These are phyloP conservation scores for Penicillium sp. DNA, from an alignment of 2,329 filamentous ascomycete species.

Conservation along the genomic window DNA sequence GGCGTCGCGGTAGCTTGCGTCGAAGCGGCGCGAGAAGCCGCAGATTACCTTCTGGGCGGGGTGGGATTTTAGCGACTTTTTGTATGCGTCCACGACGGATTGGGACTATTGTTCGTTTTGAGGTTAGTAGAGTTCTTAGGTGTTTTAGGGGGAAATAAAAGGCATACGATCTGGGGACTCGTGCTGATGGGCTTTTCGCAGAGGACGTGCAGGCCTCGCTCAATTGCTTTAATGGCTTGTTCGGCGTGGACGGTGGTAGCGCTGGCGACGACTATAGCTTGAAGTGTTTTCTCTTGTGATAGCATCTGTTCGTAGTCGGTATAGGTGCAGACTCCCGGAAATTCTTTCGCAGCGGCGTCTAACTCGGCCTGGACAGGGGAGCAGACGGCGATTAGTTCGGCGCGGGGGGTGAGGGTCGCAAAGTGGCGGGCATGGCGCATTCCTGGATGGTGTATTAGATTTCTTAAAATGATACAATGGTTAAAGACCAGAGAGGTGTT, in stretches of 20 bases:
- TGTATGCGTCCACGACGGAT: slow-evolving; percentile 50
- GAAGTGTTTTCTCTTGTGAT: slow-evolving; percentile 44
- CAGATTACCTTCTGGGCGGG: slow-evolving; percentile 58
- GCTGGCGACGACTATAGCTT: slow-evolving; percentile 52
- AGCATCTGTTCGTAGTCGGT: slow-evolving; percentile 52
- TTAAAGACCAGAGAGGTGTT: background rate
- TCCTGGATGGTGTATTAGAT: slow-evolving; percentile 17
- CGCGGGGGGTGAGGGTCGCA: slow-evolving; percentile 43
- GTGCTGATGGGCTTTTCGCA: slow-evolving; percentile 46
- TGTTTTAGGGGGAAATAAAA: background rate
- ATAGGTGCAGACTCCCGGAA: slow-evolving; percentile 47
- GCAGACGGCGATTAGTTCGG: slow-evolving; percentile 47
- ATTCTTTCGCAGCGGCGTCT: slow-evolving; percentile 47
- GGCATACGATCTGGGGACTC: slow-evolving; percentile 12
- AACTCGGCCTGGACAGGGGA: slow-evolving; percentile 43
- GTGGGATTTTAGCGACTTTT: slow-evolving; percentile 48
- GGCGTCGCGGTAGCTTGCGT: slow-evolving; percentile 61
- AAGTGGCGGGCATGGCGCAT: slow-evolving; percentile 47
- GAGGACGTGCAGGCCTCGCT: slow-evolving; percentile 50
- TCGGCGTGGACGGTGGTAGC: slow-evolving; percentile 54
- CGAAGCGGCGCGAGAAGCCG: slow-evolving; percentile 63
- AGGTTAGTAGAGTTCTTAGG: background rate
- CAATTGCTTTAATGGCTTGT: slow-evolving; percentile 54
- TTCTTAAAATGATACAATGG: background rate
- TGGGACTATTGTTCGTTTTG: slow-evolving; percentile 45